Conservation (phyloP, 2,329 filamentous ascomycete genomes). For the Nemania diffusa region DNA sequence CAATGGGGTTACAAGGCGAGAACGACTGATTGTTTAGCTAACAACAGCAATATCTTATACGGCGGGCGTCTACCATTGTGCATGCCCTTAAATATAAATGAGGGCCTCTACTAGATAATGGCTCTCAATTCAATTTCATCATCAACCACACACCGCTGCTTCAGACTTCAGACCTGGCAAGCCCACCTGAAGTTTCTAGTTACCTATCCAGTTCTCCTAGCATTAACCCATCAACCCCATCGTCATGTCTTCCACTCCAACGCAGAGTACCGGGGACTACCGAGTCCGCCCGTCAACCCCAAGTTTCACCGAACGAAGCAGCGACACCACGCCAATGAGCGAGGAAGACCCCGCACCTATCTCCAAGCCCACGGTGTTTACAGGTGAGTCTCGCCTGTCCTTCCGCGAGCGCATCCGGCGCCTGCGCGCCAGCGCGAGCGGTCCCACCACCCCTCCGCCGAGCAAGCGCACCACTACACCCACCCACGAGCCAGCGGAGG, state of each 20-base stretch:
- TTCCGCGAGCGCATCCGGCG: constrained; percentile 33
- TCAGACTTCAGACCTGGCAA: constrained; percentile 10
- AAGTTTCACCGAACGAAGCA: not conserved
- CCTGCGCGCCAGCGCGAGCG: constrained; percentile 16
- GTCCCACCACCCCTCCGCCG: not conserved
- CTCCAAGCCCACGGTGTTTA: constrained; percentile 10
- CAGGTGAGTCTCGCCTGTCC: constrained; percentile 38
- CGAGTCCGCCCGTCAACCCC: not conserved
- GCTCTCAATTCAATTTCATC: not conserved
- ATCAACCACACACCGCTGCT: not conserved
- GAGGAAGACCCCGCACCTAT: not conserved
- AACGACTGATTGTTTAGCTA: not conserved
- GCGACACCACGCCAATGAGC: not conserved
- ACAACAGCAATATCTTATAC: not conserved
- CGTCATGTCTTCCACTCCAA: constrained; percentile 11
- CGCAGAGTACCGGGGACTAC: not conserved
- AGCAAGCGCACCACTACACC: not conserved
- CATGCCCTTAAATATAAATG: constrained; percentile 10
- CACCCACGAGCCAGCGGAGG: not conserved
- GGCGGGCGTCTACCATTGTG: not conserved
- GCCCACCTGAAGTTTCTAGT: not conserved
- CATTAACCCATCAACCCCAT: not conserved
- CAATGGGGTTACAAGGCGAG: not conserved
- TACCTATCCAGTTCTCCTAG: not conserved
- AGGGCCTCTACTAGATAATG: not conserved